Evolutionary conservation across 2,329 filamentous ascomycete genomes (phyloP).

Genomic region (Aspergillus cejpii): DNA sequence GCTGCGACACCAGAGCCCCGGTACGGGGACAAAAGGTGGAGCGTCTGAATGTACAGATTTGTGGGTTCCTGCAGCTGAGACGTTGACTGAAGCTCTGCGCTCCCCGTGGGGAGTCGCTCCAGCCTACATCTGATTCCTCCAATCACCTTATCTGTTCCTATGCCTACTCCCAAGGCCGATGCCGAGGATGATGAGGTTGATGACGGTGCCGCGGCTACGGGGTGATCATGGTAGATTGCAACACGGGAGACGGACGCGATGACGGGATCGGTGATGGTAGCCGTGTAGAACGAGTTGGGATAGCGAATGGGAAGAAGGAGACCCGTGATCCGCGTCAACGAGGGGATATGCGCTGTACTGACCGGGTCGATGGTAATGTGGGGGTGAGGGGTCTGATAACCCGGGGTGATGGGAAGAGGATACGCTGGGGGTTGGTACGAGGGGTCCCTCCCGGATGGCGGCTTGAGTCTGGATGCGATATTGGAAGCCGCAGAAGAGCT

Average conservation of each 20-base stretch:
- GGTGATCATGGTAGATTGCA: slow-evolving; percentile 51
- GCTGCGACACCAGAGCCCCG: slow-evolving; percentile 53
- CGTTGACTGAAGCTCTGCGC: slow-evolving; percentile 5
- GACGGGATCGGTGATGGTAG: slow-evolving; percentile 51
- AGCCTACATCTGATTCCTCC: slow-evolving; percentile 46
- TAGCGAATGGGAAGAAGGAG: slow-evolving; percentile 57
- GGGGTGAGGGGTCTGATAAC: slow-evolving; percentile 35
- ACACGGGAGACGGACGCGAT: slow-evolving; percentile 52
- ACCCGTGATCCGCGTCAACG: slow-evolving; percentile 52
- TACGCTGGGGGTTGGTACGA: slow-evolving; percentile 27
- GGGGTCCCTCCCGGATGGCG: slow-evolving; percentile 20
- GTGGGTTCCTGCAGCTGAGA: slow-evolving; percentile 20
- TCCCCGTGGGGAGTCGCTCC: slow-evolving; percentile 29
- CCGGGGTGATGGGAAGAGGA: slow-evolving; percentile 23
- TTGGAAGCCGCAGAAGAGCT: slow-evolving; percentile 11
- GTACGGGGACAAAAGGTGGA: slow-evolving; percentile 55
- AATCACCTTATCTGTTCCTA: slow-evolving; percentile 41
- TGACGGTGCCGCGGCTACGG: slow-evolving; percentile 24
- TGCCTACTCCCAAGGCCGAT: slow-evolving; percentile 11
- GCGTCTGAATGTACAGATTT: slow-evolving; percentile 56
- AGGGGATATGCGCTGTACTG: slow-evolving; percentile 48
- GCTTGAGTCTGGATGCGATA: slow-evolving; percentile 18
- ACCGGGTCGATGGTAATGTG: slow-evolving; percentile 51
- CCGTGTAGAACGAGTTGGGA: slow-evolving; percentile 54
- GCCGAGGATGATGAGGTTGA: slow-evolving; percentile 9